phyloP scores from a whole-genome alignment of 176 grass and related monocot species.

The Bolboschoenus planiculmis region DNA sequence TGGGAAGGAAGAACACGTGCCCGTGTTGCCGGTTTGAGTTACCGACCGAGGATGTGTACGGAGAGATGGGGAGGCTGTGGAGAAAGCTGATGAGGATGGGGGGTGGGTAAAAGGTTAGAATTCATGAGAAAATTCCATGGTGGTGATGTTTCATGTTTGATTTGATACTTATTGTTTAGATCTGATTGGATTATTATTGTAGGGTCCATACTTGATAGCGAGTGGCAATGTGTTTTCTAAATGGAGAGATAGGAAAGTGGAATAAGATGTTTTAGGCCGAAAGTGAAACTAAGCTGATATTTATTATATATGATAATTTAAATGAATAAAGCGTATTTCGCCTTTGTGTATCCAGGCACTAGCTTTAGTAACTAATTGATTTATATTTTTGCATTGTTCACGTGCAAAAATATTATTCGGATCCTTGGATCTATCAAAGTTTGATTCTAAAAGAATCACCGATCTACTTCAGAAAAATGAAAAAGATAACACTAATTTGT shows the following conservation, averaged over 20 bases:
- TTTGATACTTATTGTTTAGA: constrained; percentile 13
- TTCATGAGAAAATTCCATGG: constrained; percentile 17
- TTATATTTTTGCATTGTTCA: not conserved
- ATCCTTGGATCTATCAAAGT: not conserved
- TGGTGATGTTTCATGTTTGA: not conserved
- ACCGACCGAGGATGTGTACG: constrained; percentile 46
- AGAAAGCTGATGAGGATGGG: constrained; percentile 47
- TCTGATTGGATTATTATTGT: constrained; percentile 18
- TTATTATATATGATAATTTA: not conserved
- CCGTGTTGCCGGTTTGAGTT: constrained; percentile 86
- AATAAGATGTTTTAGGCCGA: constrained; percentile 1
- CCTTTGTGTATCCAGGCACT: not conserved
- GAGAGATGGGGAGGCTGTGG: constrained; percentile 70
- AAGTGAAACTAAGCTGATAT: not conserved
- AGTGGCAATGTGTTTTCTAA: constrained; percentile 11
- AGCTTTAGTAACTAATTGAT: not conserved
- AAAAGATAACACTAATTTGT: not conserved
- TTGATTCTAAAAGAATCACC: not conserved
- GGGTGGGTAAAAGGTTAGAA: constrained; percentile 1
- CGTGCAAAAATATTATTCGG: not conserved
- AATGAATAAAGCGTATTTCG: constrained; percentile 7
- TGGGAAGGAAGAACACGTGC: constrained; percentile 69
- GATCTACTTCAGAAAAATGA: not conserved
- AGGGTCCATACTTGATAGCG: constrained; percentile 16
- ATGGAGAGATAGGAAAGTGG: constrained; percentile 9